A percentile compares a stretch with the other conserved stretches of the same genome.
Evolutionary conservation across 1,284 basidiomycete species (phyloP).

Genomic region (Ceraceosorus guamensis): DNA sequence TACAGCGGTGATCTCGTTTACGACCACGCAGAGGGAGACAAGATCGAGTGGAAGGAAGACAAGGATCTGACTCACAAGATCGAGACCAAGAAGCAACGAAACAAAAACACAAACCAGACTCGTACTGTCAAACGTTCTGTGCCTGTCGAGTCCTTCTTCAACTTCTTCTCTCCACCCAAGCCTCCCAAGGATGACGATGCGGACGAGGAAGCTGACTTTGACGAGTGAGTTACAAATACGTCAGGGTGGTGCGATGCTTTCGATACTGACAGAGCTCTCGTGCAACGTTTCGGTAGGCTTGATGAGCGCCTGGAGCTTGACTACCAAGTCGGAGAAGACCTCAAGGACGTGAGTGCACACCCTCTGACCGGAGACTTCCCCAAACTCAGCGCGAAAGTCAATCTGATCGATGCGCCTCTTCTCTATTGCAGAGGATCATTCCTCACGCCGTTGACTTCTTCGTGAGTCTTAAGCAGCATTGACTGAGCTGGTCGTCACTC

Average conservation of each 20-base stretch:
- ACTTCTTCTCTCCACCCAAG: conserved; percentile 47
- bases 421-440: conserved; percentile 59
- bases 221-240: conserved; percentile 55
- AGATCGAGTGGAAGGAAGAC: conserved; percentile 95
- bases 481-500: too few relatives aligned
- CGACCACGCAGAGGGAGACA: conserved; percentile 79
- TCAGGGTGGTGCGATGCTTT: too few relatives aligned
- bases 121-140: conserved; percentile 47
- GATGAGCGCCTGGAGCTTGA: conserved; percentile 88
- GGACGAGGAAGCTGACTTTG: conserved; percentile 96
- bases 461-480: conserved; percentile 9
- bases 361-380: too few relatives aligned
- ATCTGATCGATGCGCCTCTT: too few relatives aligned
- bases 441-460: conserved; percentile 81
- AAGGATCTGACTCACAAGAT: conserved; percentile 95
- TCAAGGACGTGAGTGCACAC: conserved; percentile 65
- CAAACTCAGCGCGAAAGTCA: too few relatives aligned
- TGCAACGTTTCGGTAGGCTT: conserved; percentile 49
- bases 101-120: conserved; percentile 59
- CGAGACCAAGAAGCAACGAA: conserved; percentile 98
- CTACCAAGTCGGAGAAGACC: conserved; percentile 96
- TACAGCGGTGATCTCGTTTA: conserved; percentile 93
- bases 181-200: conserved; percentile 62
- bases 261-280: neutral
- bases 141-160: conserved; percentile 48